Percentiles rank a stretch among this genome's conserved stretches.
Conservation (phyloP, 129 eudicot genomes). For the Saposhnikovia divaricata region DNA sequence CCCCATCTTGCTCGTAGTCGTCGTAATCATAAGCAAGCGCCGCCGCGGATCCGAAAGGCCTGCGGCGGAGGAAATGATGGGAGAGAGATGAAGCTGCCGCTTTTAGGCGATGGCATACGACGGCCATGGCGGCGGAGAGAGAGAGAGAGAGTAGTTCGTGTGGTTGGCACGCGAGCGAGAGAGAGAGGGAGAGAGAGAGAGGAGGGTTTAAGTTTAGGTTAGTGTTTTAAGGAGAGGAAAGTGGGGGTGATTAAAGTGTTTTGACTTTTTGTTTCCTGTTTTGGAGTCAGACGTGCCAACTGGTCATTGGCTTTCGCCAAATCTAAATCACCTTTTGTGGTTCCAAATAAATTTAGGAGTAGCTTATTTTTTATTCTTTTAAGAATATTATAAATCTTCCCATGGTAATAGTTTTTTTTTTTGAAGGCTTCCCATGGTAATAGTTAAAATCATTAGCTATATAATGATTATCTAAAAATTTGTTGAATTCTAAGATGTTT, state of each 20-base stretch:
- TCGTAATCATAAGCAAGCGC: slow-evolving; percentile 54
- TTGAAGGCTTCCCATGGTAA: too few relatives aligned
- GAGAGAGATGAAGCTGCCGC: slow-evolving; percentile 23
- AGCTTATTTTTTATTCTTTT: too few relatives aligned
- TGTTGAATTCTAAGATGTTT: too few relatives aligned
- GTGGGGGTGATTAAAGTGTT: slow-evolving; percentile 6
- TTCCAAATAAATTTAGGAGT: background rate
- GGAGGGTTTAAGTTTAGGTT: background rate
- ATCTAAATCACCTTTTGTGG: background rate
- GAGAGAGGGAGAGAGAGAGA: background rate
- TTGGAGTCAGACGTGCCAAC: background rate
- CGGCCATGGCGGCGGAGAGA: slow-evolving; percentile 58
- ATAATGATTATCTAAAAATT: too few relatives aligned
- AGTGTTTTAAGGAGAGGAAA: slow-evolving; percentile 1
- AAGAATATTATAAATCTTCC: too few relatives aligned
- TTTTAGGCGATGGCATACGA: slow-evolving; percentile 47
- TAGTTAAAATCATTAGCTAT: too few relatives aligned
- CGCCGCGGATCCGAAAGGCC: slow-evolving; percentile 59
- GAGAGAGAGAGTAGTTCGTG: background rate
- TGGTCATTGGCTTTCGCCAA: background rate
- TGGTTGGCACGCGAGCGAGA: background rate
- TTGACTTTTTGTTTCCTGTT: slow-evolving; percentile 6
- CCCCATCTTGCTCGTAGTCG: slow-evolving; percentile 19
- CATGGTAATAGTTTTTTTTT: too few relatives aligned
- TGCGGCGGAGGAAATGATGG: slow-evolving; percentile 23